These are phyloP conservation scores for Talaromyces sp. DNA, from an alignment of 2,329 filamentous ascomycete genomes.

Conservation along the genomic window DNA sequence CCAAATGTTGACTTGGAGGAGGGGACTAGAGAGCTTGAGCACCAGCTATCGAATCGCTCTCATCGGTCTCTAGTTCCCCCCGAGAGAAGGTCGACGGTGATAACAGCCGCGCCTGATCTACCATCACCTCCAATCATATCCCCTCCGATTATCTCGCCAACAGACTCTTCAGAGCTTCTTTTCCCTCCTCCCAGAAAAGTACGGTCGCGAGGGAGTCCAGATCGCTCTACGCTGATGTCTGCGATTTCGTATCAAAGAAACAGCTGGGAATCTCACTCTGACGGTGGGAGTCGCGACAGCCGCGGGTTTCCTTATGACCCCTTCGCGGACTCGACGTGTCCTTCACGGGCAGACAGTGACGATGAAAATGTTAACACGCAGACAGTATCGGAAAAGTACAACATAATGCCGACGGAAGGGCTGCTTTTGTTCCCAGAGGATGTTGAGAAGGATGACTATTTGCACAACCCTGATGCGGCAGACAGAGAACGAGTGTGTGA, in stretches of 20 bases:
- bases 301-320: slow-evolving; percentile 47
- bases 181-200: slow-evolving; percentile 39
- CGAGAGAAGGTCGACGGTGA: slow-evolving; percentile 17
- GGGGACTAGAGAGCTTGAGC: slow-evolving; percentile 8
- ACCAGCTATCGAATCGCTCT: slow-evolving; percentile 4
- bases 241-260: slow-evolving; percentile 56
- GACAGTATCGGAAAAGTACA: slow-evolving; percentile 68
- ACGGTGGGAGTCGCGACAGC: slow-evolving; percentile 50
- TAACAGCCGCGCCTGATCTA: slow-evolving; percentile 28
- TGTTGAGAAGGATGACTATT: slow-evolving; percentile 66
- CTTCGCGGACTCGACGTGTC: slow-evolving; percentile 56
- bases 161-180: slow-evolving; percentile 36
- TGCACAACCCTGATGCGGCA: slow-evolving; percentile 65
- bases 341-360: slow-evolving; percentile 58
- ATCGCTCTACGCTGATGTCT: slow-evolving; percentile 46
- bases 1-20: slow-evolving; percentile 36
- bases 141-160: slow-evolving; percentile 37
- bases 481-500: slow-evolving; percentile 59
- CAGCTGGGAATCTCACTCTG: slow-evolving; percentile 56
- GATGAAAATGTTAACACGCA: slow-evolving; percentile 64
- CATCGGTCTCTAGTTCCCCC: slow-evolving; percentile 10
- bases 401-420: slow-evolving; percentile 63
- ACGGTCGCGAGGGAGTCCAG: slow-evolving; percentile 48
- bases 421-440: slow-evolving; percentile 65
- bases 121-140: slow-evolving; percentile 39